These are phyloP conservation scores for Extremus antarcticus DNA, from an alignment of 495 filamentous ascomycete species.

Conservation along the genomic window DNA sequence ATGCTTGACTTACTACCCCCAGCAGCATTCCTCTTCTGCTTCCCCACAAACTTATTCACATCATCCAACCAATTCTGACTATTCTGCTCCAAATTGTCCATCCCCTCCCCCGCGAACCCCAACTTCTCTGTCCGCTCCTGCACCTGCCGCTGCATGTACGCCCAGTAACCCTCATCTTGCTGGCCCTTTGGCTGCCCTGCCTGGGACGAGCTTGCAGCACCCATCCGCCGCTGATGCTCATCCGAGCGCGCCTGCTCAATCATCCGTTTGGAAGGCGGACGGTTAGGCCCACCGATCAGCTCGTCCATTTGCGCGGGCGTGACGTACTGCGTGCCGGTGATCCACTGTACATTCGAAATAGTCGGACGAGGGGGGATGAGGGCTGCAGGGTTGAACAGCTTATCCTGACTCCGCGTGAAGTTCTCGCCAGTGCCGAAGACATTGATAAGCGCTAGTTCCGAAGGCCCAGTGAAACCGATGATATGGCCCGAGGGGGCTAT, in stretches of 20 bases:
- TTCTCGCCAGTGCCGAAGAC: constrained; percentile 64
- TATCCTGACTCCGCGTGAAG: constrained; percentile 49
- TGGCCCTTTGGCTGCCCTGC: constrained; percentile 16
- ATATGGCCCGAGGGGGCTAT: constrained; percentile 70
- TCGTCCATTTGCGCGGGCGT: constrained; percentile 84
- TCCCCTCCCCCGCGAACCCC: constrained; percentile 66
- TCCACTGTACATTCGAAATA: constrained; percentile 92
- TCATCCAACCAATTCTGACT: constrained; percentile 75
- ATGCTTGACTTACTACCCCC: constrained; percentile 53
- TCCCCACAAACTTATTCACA: constrained; percentile 70
- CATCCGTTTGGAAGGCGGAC: constrained; percentile 72
- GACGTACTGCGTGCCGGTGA: constrained; percentile 86
- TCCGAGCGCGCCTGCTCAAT: constrained; percentile 52
- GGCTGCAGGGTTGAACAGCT: constrained; percentile 62
- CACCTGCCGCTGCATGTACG: constrained; percentile 67
- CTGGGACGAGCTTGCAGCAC: constrained; percentile 1
- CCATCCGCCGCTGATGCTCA: constrained; percentile 44
- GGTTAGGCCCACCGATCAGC: constrained; percentile 76
- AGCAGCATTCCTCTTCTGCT: constrained; percentile 74
- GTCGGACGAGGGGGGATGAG: constrained; percentile 73
- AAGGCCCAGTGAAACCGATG: constrained; percentile 80
- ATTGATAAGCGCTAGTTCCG: constrained; percentile 67
- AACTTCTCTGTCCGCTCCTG: constrained; percentile 85
- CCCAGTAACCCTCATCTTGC: constrained; percentile 49
- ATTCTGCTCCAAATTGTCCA: constrained; percentile 68